These are phyloP conservation scores for Thymus quinquecostatus DNA, from an alignment of 257 asterid species.

Conservation along the genomic window DNA sequence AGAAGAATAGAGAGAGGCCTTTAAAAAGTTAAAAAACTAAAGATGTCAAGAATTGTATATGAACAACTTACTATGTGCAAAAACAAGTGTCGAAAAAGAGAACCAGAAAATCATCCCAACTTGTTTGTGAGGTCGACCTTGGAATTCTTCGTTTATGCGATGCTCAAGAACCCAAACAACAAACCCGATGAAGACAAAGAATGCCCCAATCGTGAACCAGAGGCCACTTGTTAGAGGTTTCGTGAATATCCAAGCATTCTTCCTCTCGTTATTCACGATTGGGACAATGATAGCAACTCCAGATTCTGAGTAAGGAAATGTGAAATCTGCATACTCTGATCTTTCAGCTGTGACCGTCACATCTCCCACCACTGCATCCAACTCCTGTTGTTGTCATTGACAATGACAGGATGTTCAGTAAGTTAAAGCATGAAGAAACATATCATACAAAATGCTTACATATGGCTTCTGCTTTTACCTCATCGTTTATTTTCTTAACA, in stretches of 20 bases:
- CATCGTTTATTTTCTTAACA: slow-evolving; percentile 27
- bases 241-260: slow-evolving; percentile 57
- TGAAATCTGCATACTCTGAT: slow-evolving; percentile 46
- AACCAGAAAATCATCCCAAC: slow-evolving; percentile 1
- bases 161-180: slow-evolving; percentile 64
- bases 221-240: slow-evolving; percentile 48
- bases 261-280: slow-evolving; percentile 38
- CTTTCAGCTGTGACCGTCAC: slow-evolving; percentile 42
- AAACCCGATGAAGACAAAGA: slow-evolving; percentile 47
- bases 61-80: background rate
- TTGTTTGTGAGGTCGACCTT: background rate
- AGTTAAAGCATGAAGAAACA: slow-evolving; percentile 14
- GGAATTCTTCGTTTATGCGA: slow-evolving; percentile 53
- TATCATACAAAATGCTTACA: background rate
- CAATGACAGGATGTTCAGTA: background rate
- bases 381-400: slow-evolving; percentile 4
- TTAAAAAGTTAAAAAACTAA: background rate
- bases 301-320: slow-evolving; percentile 45
- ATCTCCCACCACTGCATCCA: slow-evolving; percentile 56
- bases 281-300: slow-evolving; percentile 47
- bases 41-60: background rate
- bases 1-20: background rate
- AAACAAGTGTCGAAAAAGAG: background rate
- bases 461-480: slow-evolving; percentile 29
- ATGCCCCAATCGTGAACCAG: slow-evolving; percentile 52